A percentile compares a stretch with the other conserved stretches of the same genome.
These are phyloP conservation scores for Heliamphora exappendiculata DNA, from an alignment of 148 eudicot species.

Conservation along the genomic window DNA sequence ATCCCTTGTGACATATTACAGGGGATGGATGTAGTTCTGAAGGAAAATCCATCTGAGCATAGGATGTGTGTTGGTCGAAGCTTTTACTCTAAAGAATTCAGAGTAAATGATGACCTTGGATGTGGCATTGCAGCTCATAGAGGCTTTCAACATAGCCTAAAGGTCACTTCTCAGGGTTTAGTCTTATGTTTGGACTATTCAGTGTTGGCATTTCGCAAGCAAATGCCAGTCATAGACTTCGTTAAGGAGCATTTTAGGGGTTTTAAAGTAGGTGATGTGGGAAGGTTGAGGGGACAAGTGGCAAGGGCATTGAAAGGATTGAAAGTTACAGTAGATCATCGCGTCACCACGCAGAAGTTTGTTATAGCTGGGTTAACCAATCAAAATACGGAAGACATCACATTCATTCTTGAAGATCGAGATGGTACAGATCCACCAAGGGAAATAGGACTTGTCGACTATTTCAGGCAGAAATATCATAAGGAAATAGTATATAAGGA, in stretches of 20 bases:
- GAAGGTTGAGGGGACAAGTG: constrained; percentile 14
- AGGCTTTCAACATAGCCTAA: constrained; percentile 6
- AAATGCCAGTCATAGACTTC: constrained; percentile 39
- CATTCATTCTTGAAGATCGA: constrained; percentile 34
- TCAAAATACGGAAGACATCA: constrained; percentile 19
- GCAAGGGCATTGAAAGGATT: constrained; percentile 28
- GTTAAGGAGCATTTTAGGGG: constrained; percentile 31
- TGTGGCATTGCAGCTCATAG: constrained; percentile 2
- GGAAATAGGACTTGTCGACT: constrained; percentile 23
- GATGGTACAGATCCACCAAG: constrained; percentile 24
- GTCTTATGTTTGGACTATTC: constrained; percentile 56
- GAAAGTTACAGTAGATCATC: constrained; percentile 56
- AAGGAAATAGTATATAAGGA: constrained; percentile 14
- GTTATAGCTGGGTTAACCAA: constrained; percentile 34
- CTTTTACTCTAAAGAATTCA: constrained; percentile 8
- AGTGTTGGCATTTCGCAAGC: constrained; percentile 39
- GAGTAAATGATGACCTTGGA: background rate
- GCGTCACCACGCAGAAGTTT: constrained; percentile 45
- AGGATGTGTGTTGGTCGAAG: background rate
- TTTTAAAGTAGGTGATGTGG: constrained; percentile 16
- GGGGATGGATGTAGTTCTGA: background rate
- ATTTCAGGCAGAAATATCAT: constrained; percentile 42
- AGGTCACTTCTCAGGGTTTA: constrained; percentile 26
- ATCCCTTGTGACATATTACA: background rate
- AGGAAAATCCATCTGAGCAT: background rate